Base-by-base conservation (phyloP, 1,139 yeast genomes). In the Casaregolazyma lundiana region DNA sequence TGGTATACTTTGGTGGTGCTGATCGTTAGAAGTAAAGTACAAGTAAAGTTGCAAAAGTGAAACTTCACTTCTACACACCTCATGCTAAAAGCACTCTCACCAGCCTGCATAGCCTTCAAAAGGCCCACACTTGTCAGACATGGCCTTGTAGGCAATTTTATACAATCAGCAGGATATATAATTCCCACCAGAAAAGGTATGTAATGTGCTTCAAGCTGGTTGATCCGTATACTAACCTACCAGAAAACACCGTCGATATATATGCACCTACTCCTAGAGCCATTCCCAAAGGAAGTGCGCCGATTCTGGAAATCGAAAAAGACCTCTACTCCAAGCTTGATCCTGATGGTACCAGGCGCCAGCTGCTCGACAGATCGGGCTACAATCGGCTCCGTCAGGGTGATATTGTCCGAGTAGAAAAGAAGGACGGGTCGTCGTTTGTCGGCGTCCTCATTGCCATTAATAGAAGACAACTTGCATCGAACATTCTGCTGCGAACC, bases 381-480 rank as follows among this genome's bases (percentile, higher is more conserved):
- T 76, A 79, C n/a, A 68, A 69, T 35, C 59, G 74, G 52, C 70
- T 88, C 37, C 75, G 85, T 52, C 77, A 95, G 0, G 97, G 96
- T 7, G 97, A 89, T 63, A 75, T 87, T 36, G 80, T 89, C 38
- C 80, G 86, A 55, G 84, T 89, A 9, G 78, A 83, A 21, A 88
- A 85, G 62, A 73, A 72, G 56, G 85, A 84, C 62, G 74, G 80
- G 51, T 77, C 86, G 52, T 78, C 80, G 41, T 83, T 85, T 50
- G 73, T 81, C 22, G 97, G 97, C 6, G 81, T 83, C 66, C 78
- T 87, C 1, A 68, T 89, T 43, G 89, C 86, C 51, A 74, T 88
- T 52, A 85, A 84, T 62, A 76, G 89, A 63, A 73, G 78, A 53
- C 81, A 79, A 39, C 70, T 84, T 41, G 88, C 87, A 44, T 76